Base-by-base conservation (phyloP, 1,139 yeast species). In the Taphrina deformans region DNA sequence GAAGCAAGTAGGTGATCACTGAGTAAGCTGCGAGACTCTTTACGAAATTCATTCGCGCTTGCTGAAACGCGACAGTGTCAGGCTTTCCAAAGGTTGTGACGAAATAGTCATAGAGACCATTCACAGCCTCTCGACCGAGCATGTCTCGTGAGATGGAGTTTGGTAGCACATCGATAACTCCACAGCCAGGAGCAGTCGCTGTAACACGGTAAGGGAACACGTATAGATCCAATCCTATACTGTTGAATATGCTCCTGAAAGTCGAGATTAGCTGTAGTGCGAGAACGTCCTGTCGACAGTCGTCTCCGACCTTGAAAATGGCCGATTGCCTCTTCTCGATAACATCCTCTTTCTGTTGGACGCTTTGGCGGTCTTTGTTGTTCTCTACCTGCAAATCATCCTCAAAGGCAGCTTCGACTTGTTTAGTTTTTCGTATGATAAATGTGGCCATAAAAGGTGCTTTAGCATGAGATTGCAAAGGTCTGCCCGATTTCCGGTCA, bases 101-200 rank as follows among this genome's bases (percentile, higher is more conserved):
- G 76, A 88, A 95, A 77, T 93, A 95, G 74, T 93, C 97, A 75
- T 90, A 91, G 66, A 95, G 80, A 4, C 99, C 99, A 75, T 95
- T 95, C 46, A 95, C 99, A 0, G 99, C 99, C 74, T 95, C 99
- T 73, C 99, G 85, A 52, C 99, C 99, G 68, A 95, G 82, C 99
- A 95, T 92, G 77, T 95, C 99, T 78, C 99, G 86, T 55, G 97
- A 89, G 29, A 91, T 87, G 14, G 97, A 86, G 74, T 92, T 89
- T 38, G 99, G 99, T 70, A 95, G 82, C 44, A 95, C 99, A 75
- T 95, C 99, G 78, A 95, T 93, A 53, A 95, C 96, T 76, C 99
- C 99, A 79, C 98, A 91, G 12, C 99, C 99, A 0, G 99, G 98
- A 0, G 97, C 97, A 5, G 99, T 93, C 0, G 99, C 99, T 0